Evolutionary conservation across 768 basidiomycete species (phyloP).

Genomic region (Naganishia friedmannii): DNA sequence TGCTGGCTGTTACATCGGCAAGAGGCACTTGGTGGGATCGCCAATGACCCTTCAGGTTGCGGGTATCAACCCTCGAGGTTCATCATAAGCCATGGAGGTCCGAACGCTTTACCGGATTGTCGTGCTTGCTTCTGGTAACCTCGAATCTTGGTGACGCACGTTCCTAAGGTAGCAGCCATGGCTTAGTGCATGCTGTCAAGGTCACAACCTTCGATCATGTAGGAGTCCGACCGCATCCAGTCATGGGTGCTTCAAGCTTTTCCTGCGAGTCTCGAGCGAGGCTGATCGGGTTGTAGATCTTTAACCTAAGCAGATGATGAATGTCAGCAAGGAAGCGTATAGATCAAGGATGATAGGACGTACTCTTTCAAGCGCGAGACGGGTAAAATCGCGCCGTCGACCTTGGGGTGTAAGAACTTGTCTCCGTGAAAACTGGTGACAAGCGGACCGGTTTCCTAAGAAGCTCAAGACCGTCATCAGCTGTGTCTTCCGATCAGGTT

Average conservation of each 20-base stretch:
- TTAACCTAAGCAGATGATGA: conserved; percentile 28
- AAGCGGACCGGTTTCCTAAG: conserved; percentile 50
- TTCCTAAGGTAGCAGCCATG: too few species aligned
- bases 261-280: conserved; percentile 45
- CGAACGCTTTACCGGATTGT: too few species aligned
- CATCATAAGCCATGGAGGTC: too few species aligned
- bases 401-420: conserved; percentile 86
- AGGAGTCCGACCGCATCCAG: conserved; percentile 44
- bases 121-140: too few species aligned
- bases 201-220: conserved; percentile 47
- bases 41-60: too few species aligned
- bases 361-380: conserved; percentile 87
- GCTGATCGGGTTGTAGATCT: conserved; percentile 45
- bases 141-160: too few species aligned
- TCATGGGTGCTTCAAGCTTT: conserved; percentile 39
- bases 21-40: too few species aligned
- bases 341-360: conserved; percentile 54
- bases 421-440: conserved; percentile 66
- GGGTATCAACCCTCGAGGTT: too few species aligned
- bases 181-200: conserved; percentile 44
- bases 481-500: neutral
- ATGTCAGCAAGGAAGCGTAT: neutral
- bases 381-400: conserved; percentile 84
- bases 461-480: conserved; percentile 53
- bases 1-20: too few species aligned